A percentile compares a stretch with the other conserved stretches of the same genome.
Evolutionary conservation across 2,329 filamentous ascomycete species (phyloP).

Genomic region (Talaromyces amestolkiae): DNA sequence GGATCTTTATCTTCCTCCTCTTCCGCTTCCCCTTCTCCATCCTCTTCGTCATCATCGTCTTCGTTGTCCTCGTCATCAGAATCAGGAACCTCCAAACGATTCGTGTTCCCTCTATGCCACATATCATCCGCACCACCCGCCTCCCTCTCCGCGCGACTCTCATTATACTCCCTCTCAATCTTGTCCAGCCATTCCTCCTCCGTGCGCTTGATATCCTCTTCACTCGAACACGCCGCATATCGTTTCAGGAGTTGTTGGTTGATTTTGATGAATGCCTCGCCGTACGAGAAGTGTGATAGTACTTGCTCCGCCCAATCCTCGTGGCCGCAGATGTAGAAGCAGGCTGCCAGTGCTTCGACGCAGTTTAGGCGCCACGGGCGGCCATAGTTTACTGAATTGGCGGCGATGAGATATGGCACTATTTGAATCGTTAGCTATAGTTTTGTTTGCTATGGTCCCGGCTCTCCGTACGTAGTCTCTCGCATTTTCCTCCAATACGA

Average conservation of each 20-base stretch:
- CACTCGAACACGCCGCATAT: slow-evolving; percentile 80
- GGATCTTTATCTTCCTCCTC: slow-evolving; percentile 59
- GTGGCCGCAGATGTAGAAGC: slow-evolving; percentile 90
- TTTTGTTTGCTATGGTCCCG: too few species aligned
- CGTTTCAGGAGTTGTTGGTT: slow-evolving; percentile 77
- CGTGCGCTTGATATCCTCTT: slow-evolving; percentile 76
- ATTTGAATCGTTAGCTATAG: not conserved
- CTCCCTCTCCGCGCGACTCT: slow-evolving; percentile 67
- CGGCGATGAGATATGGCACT: slow-evolving; percentile 91
- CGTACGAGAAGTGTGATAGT: slow-evolving; percentile 82
- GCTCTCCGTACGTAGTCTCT: slow-evolving; percentile 60
- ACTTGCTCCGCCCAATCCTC: slow-evolving; percentile 85
- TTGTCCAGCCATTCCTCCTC: slow-evolving; percentile 86
- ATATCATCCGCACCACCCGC: slow-evolving; percentile 62
- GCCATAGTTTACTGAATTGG: slow-evolving; percentile 96
- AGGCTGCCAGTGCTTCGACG: slow-evolving; percentile 88
- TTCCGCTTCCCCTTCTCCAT: slow-evolving; percentile 47
- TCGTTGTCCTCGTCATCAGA: slow-evolving; percentile 53
- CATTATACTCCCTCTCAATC: slow-evolving; percentile 83
- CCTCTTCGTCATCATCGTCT: slow-evolving; percentile 44
- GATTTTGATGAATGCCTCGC: slow-evolving; percentile 83
- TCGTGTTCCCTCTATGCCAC: slow-evolving; percentile 90
- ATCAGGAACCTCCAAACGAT: slow-evolving; percentile 57
- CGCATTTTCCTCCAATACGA: slow-evolving; percentile 89
- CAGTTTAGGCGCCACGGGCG: slow-evolving; percentile 94